Evolutionary conservation across 2,329 filamentous ascomycete species (phyloP), one percentile per base, ranked within the genome.

Genomic region (Cyphellophora attinorum): DNA sequence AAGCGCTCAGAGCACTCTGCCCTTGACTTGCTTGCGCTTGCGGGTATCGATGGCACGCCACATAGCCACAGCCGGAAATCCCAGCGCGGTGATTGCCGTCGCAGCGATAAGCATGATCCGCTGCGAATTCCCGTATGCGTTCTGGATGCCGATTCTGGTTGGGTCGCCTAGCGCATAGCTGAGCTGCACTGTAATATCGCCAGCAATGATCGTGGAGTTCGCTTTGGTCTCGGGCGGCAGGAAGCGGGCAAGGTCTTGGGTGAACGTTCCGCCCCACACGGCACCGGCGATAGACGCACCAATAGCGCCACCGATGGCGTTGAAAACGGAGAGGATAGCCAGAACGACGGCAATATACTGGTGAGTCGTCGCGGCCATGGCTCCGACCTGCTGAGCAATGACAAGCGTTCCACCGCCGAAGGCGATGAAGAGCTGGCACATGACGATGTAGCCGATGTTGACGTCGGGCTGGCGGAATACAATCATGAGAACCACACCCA

Each of bases 241-340:
- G 41, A 73, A 66, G 27, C 56, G 49, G 13, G 48, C 47, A 10
- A 80, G 60, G 8, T 65, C 65, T 12, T 59, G 54, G 4, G 67
- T 68, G 47, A 82, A 72, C 1, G 70, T 66, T 39, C 68, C 64
- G 0, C 69, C 73, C 76, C 77, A 83, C 43, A 83, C 73, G 8
- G 76, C 76, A 0, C 68, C 68, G 1, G 77, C 68, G 30, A 82
- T 67, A 5, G 76, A 68, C 2, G 63, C 64, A 2, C 75, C 76
- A 5, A 79, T 60, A 1, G 74, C 72, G n/a, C 66, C 68, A 25
- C 76, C 78, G 39, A 81, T 66, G 39, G 68, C 70, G 43, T 70
- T 65, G 21, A 76, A 72, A 5, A 81, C 67, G 11, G 70, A 64
- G 37, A 75, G 65, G 37, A 82, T 61, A 10, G 76, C 73, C 13